Percentiles rank a stretch among this genome's conserved stretches.
Evolutionary conservation across 2,329 filamentous ascomycete species (phyloP).

Genomic region (Microsporum canis): DNA sequence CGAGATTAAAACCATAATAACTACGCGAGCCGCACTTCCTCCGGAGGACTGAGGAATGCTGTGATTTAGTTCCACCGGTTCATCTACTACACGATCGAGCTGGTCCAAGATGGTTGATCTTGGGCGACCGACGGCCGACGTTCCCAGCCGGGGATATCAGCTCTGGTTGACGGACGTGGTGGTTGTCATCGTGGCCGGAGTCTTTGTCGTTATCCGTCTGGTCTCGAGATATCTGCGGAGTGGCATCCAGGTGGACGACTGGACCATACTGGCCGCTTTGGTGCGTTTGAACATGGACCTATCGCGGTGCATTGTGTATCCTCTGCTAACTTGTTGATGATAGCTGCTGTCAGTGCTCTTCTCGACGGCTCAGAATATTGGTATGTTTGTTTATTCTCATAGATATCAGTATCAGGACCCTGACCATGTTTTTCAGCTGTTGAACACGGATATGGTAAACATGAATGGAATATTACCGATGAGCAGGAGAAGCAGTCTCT

Average conservation of each 20-base stretch:
- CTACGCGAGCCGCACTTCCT: background rate
- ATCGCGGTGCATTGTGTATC: background rate
- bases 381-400: conserved; percentile 2
- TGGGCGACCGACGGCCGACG: background rate
- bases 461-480: conserved; percentile 1
- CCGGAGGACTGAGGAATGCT: background rate
- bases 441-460: conserved; percentile 9
- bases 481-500: background rate
- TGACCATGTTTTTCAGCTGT: conserved; percentile 7
- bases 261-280: conserved; percentile 8
- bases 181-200: conserved; percentile 6
- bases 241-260: conserved; percentile 9
- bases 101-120: conserved; percentile 1
- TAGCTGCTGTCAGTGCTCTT: conserved; percentile 7
- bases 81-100: background rate
- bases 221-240: conserved; percentile 10
- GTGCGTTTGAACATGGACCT: background rate
- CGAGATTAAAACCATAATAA: background rate
- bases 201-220: conserved; percentile 10
- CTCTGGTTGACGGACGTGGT: background rate
- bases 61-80: background rate
- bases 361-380: conserved; percentile 5
- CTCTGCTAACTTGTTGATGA: background rate
- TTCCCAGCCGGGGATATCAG: conserved; percentile 1
- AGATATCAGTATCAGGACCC: background rate